These are phyloP conservation scores for Flueggea neowawraea DNA, from an alignment of 441 rosid species.

Conservation along the genomic window DNA sequence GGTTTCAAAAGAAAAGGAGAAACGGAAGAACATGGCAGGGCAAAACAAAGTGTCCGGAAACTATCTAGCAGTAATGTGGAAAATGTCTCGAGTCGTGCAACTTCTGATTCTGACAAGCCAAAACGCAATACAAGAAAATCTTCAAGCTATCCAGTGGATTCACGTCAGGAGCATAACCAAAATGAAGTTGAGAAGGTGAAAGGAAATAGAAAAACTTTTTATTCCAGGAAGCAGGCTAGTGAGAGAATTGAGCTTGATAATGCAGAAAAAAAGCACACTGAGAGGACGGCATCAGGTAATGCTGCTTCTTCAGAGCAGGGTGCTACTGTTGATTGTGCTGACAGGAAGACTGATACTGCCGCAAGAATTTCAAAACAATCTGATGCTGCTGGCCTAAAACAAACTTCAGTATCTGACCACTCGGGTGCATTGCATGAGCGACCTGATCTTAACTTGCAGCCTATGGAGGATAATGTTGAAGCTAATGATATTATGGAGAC, in stretches of 20 bases:
- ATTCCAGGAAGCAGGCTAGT: slow-evolving; percentile 37
- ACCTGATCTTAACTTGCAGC: slow-evolving; percentile 8
- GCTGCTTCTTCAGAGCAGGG: slow-evolving; percentile 27
- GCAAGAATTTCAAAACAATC: slow-evolving; percentile 20
- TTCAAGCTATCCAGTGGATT: slow-evolving; percentile 29
- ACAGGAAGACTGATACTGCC: slow-evolving; percentile 23
- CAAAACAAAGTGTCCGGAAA: slow-evolving; percentile 43
- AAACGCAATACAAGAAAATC: slow-evolving; percentile 49
- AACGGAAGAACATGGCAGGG: slow-evolving; percentile 32
- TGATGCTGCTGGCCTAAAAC: slow-evolving; percentile 26
- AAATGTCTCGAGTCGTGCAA: slow-evolving; percentile 31
- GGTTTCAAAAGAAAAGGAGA: slow-evolving; percentile 24
- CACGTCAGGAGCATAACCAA: slow-evolving; percentile 40
- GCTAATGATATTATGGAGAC: slow-evolving; percentile 6
- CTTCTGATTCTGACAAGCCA: slow-evolving; percentile 39
- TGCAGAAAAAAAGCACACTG: slow-evolving; percentile 40
- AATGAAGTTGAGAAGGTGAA: slow-evolving; percentile 44
- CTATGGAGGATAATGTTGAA: slow-evolving; percentile 27
- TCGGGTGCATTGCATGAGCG: slow-evolving; percentile 22
- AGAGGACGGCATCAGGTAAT: slow-evolving; percentile 32
- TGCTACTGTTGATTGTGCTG: slow-evolving; percentile 30
- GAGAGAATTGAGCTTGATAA: slow-evolving; percentile 34
- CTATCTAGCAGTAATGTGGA: slow-evolving; percentile 30
- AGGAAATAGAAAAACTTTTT: slow-evolving; percentile 46
- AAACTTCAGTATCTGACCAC: slow-evolving; percentile 23